Evolutionary conservation across 805 yeast genomes (phyloP), one percentile per base, ranked within the genome.

Genomic region (Kockiozyma suomiensis): DNA sequence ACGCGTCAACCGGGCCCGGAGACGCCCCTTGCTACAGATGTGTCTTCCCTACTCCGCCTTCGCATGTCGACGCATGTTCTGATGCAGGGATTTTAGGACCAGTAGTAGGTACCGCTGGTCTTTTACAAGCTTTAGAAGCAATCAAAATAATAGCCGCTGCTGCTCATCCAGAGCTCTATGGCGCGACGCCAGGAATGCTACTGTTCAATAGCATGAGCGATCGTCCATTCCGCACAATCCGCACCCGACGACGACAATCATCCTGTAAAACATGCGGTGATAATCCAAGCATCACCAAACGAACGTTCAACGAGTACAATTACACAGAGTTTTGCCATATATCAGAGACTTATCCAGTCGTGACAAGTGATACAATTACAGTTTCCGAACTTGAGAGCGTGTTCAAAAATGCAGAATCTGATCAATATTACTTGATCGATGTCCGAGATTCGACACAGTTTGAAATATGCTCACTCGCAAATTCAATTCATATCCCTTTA

Each of bases 81-180:
- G 98, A 91, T 73, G 96, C 96, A 2, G 97, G 97, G 4, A 96
- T 93, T 0, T 73, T 94, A 26, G 99, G 99, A 0, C 96, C 98
- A 0, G 94, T 92, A n/a, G 96, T 94, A 56, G 99, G 99, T 0
- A 68, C 90, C 0, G 83, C 93, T 70, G 99, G 99, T 8, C 78
- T 85, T 0, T 79, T 88, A 79, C 93, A 94, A 88, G 96, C 97
- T 0, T 74, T 87, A 21, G 99, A 94, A 69, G 80, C 96, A 0
- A 79, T 96, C 26, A 92, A 93, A 70, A 77, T 93, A 1, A 78
- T 86, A 1, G 85, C 81, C 0, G 76, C 74, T 38, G 88, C 89
- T 67, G 65, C 56, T 8, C 38, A 32, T 10, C 73, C 77, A 0
- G 88, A 72, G 73, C 77, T 56, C 96, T 97, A 0, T 87, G 85